A percentile compares a stretch with the other conserved stretches of the same genome.
Evolutionary conservation across 805 yeast genomes (phyloP).

Genomic region (Blastobotrys parvus): DNA sequence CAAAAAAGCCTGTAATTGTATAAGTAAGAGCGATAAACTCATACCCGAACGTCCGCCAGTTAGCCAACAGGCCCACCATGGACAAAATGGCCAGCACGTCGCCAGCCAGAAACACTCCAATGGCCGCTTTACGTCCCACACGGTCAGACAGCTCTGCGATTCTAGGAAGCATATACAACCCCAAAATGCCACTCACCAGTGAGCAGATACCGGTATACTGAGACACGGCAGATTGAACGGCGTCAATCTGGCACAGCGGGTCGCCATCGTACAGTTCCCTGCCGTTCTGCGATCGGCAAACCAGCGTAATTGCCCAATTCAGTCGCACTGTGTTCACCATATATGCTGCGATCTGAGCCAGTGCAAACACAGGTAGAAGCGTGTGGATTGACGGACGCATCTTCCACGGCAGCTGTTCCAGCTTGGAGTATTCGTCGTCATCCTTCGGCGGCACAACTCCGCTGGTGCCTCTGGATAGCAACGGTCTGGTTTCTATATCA

Average conservation of each 20-base stretch:
- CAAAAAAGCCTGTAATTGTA: conserved; percentile 8
- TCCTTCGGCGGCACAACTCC: not conserved
- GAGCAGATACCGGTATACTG: conserved; percentile 9
- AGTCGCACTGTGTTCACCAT: conserved; percentile 7
- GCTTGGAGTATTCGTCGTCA: conserved; percentile 1
- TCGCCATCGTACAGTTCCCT: conserved; percentile 7
- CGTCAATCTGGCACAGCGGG: conserved; percentile 11
- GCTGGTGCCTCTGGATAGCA: no score
- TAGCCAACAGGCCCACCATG: conserved; percentile 5
- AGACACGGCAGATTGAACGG: conserved; percentile 10
- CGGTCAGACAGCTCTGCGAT: conserved; percentile 10
- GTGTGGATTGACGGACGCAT: conserved; percentile 4
- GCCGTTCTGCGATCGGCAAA: conserved; percentile 7
- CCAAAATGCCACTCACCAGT: conserved; percentile 10
- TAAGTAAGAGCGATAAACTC: conserved; percentile 7
- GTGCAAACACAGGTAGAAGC: conserved; percentile 2
- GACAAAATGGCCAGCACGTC: conserved; percentile 3
- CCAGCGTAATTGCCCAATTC: conserved; percentile 14
- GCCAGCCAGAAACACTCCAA: conserved; percentile 10
- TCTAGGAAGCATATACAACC: conserved; percentile 11
- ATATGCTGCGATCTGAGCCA: conserved; percentile 3
- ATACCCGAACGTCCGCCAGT: conserved; percentile 5
- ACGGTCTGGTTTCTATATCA: no score
- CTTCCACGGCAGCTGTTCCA: conserved; percentile 1
- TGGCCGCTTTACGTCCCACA: conserved; percentile 9